phyloP scores from a whole-genome alignment of 2,329 filamentous ascomycete genomes.

The Colletotrichum acutatum region DNA sequence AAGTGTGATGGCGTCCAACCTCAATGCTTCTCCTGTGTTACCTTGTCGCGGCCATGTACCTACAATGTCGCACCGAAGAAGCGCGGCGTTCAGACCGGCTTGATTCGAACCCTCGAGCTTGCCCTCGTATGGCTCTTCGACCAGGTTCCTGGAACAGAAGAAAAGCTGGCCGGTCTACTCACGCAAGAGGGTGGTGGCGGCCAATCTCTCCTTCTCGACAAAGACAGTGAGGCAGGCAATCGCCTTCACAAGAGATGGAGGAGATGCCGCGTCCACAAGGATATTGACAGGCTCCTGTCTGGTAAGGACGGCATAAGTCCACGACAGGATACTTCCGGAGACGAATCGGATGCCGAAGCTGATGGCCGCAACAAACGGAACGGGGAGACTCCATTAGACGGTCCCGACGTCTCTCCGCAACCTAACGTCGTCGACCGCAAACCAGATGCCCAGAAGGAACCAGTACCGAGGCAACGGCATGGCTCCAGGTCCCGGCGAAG shows the following conservation, averaged over 20 bases:
- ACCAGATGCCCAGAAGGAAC: not conserved
- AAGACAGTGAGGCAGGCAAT: slow-evolving; percentile 62
- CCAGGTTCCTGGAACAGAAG: slow-evolving; percentile 68
- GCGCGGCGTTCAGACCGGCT: slow-evolving; percentile 82
- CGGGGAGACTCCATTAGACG: slow-evolving; percentile 10
- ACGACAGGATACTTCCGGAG: slow-evolving; percentile 47
- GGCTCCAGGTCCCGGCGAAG: slow-evolving; percentile 15
- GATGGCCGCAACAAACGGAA: slow-evolving; percentile 36
- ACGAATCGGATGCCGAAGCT: slow-evolving; percentile 44
- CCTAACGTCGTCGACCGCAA: slow-evolving; percentile 13
- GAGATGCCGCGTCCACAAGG: slow-evolving; percentile 69
- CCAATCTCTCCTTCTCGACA: slow-evolving; percentile 60
- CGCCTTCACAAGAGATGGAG: slow-evolving; percentile 71
- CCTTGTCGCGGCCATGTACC: slow-evolving; percentile 72
- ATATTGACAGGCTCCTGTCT: slow-evolving; percentile 72
- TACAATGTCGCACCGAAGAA: slow-evolving; percentile 81
- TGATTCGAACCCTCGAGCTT: slow-evolving; percentile 78
- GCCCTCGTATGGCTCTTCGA: slow-evolving; percentile 75
- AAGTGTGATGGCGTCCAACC: slow-evolving; percentile 79
- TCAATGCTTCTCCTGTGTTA: slow-evolving; percentile 73
- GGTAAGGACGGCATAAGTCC: slow-evolving; percentile 48
- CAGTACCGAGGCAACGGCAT: slow-evolving; percentile 10
- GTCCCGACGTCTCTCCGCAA: slow-evolving; percentile 2
- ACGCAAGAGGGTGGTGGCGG: slow-evolving; percentile 53
- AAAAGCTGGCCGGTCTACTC: slow-evolving; percentile 65